Base-by-base conservation (phyloP, 2,329 filamentous ascomycete genomes). In the Orbilia ellipsospora region DNA sequence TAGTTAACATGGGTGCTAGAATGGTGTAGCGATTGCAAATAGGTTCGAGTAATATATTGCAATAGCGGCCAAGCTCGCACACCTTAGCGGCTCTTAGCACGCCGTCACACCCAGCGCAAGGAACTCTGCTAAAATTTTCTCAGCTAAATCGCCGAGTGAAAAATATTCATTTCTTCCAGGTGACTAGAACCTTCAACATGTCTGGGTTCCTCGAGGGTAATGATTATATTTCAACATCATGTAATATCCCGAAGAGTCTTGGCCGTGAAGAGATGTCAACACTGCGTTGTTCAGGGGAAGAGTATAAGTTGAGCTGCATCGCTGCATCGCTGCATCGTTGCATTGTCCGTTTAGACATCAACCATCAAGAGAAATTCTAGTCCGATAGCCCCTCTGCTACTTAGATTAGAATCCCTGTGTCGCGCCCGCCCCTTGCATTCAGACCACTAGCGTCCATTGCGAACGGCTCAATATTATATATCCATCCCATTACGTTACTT, bases 101-200 rank as follows among this genome's bases (percentile, higher is more conserved):
- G 51, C 66, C 3, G 57, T 63, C 62, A 51, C 66, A 40, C 44
- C 23, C 36, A 28, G 51, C 36, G 15, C 57, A 18, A 51, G 57
- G 66, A 69, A 69, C 66, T 69, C 66, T 62, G 42, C 45, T 45
- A 63, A 52, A 67, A 56, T 56, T 57, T 63, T 56, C 42, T 18
- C 62, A 18, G 26, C 8, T 61, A 56, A 48, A 50, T 74, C 70
- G 70, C 16, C 70, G 70, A 74, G 65, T 63, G 63, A 74, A 74
- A 65, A 73, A 65, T 61, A 55, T 61, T 40, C 8, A 36, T 4
- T 55, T 20, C 31, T n/a, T 26, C 64, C 64, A 61, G 64, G 56
- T 69, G 50, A 69, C 65, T 31, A 44, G 16, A 63, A 70, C 57
- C 18, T 12, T n/a, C 62, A 64, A 18, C 15, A 23, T 31, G 5